Percentiles rank a stretch among this genome's conserved stretches.
Conservation (phyloP, 495 filamentous ascomycete species). For the Neurospora sp. region DNA sequence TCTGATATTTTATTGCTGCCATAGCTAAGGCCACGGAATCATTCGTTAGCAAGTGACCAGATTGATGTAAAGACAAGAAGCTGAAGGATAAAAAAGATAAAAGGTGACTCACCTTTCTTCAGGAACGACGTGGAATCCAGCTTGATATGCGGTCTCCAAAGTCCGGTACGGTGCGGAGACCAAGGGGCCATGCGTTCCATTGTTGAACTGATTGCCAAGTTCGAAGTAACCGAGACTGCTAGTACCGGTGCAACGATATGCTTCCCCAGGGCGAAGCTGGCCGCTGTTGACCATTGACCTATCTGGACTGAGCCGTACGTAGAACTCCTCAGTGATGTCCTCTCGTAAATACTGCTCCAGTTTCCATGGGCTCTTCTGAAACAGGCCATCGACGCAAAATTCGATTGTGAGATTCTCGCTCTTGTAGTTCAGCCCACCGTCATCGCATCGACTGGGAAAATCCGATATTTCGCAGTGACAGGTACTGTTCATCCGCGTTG, state of each 20-base stretch:
- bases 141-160: neutral
- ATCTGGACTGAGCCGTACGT: neutral
- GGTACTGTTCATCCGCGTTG: slow-evolving; percentile 2
- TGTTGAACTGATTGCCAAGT: slow-evolving; percentile 1
- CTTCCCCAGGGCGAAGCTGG: neutral
- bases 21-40: neutral
- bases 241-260: neutral
- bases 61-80: neutral
- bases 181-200: neutral
- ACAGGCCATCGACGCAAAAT: neutral
- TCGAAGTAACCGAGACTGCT: slow-evolving; percentile 5
- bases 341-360: neutral
- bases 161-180: neutral
- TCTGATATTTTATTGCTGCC: neutral
- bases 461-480: neutral
- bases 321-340: neutral
- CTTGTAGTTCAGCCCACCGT: neutral
- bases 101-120: neutral
- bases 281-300: neutral
- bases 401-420: neutral
- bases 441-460: neutral
- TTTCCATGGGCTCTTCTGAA: neutral
- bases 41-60: neutral
- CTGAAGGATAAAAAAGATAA: neutral
- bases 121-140: neutral